Conservation (phyloP, 2,329 filamentous ascomycete species). For the Penicillium psychrosexuale region DNA sequence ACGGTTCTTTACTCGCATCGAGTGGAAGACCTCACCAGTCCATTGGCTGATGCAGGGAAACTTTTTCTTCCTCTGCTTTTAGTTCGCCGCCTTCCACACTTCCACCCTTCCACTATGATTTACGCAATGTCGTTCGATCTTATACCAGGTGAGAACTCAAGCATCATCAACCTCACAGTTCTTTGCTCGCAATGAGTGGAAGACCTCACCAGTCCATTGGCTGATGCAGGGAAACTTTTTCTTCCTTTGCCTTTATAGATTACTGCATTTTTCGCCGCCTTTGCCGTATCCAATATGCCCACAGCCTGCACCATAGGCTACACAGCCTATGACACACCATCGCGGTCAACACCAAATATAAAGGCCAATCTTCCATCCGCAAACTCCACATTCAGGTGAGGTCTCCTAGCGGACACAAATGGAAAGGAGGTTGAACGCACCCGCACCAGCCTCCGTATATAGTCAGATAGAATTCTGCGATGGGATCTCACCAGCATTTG, state of each 20-base stretch:
- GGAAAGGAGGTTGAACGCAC: neutral
- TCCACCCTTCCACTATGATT: no score
- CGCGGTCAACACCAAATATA: neutral
- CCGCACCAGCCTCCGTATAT: neutral
- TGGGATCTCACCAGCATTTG: neutral
- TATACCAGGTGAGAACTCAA: neutral
- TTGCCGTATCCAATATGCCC: neutral
- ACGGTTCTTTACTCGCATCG: no score
- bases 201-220: slow-evolving; percentile 2
- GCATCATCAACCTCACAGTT: neutral
- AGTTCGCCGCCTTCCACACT: no score
- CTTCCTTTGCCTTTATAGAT: neutral
- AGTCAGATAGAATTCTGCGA: neutral
- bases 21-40: no score
- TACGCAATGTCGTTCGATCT: no score
- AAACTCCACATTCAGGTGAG: neutral
- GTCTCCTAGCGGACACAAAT: neutral
- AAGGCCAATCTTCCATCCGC: neutral
- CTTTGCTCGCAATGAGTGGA: neutral
- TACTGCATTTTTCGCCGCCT: neutral
- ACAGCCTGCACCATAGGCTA: no score
- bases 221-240: neutral
- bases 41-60: no score
- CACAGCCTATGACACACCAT: neutral
- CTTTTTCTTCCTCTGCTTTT: no score